A percentile compares a stretch with the other conserved stretches of the same genome.
Conservation (phyloP, 2,329 filamentous ascomycete species). For the Helminthosporium solani region DNA sequence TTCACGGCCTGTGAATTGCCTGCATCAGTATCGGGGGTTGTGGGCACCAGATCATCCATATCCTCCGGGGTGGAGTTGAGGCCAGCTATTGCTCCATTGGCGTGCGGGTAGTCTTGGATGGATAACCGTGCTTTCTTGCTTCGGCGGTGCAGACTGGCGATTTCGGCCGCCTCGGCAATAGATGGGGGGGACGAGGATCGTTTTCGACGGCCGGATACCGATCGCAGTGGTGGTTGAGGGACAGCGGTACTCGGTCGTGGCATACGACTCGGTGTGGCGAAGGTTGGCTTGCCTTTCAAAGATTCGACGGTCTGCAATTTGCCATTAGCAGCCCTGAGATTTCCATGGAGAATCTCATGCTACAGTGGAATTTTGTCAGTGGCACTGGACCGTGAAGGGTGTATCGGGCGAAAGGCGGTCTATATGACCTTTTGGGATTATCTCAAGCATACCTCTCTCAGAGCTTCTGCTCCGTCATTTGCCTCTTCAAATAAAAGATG, state of each 20-base stretch:
- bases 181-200: slow-evolving; percentile 56
- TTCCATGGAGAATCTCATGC: slow-evolving; percentile 48
- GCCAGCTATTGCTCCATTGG: slow-evolving; percentile 17
- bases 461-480: slow-evolving; percentile 55
- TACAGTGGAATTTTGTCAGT: slow-evolving; percentile 36
- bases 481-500: slow-evolving; percentile 64
- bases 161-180: slow-evolving; percentile 55
- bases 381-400: slow-evolving; percentile 4
- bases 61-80: slow-evolving; percentile 36
- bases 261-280: slow-evolving; percentile 43
- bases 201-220: slow-evolving; percentile 43
- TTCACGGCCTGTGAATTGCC: slow-evolving; percentile 25
- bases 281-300: slow-evolving; percentile 45
- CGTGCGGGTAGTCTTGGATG: slow-evolving; percentile 22
- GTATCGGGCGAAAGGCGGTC: slow-evolving; percentile 13
- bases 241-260: slow-evolving; percentile 29
- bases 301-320: slow-evolving; percentile 43
- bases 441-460: slow-evolving; percentile 53
- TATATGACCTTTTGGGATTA: slow-evolving; percentile 18
- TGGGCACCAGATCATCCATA: slow-evolving; percentile 34
- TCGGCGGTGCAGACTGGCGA: slow-evolving; percentile 51
- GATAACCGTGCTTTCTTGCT: slow-evolving; percentile 50
- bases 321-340: slow-evolving; percentile 51
- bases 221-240: slow-evolving; percentile 22
- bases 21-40: slow-evolving; percentile 42